These are phyloP conservation scores for Scedosporium aurantiacum DNA, from an alignment of 2,329 filamentous ascomycete genomes.

Conservation along the genomic window DNA sequence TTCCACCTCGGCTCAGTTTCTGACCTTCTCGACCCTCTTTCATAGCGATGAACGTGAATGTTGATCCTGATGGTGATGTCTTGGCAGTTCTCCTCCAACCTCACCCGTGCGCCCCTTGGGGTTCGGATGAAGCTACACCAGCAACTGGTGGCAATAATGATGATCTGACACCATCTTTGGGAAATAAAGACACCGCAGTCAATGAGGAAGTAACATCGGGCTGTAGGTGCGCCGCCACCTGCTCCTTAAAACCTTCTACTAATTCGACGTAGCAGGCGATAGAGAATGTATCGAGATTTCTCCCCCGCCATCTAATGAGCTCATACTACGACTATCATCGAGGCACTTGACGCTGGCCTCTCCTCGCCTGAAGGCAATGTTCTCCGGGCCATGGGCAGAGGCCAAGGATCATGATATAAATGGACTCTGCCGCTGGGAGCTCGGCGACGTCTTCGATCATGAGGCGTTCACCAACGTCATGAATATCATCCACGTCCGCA, in stretches of 20 bases:
- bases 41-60: background rate
- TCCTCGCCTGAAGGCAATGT: background rate
- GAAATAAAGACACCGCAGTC: background rate
- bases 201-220: no score
- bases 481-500: background rate
- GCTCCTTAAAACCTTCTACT: no score
- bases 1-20: no score
- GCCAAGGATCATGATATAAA: background rate
- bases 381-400: background rate
- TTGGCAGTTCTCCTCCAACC: background rate
- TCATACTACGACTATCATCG: background rate
- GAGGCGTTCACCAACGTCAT: background rate
- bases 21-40: no score
- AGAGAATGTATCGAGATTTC: background rate
- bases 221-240: no score
- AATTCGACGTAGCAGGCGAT: background rate
- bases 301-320: background rate
- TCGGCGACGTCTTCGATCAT: background rate
- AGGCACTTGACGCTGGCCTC: background rate
- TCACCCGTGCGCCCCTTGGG: background rate
- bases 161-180: background rate
- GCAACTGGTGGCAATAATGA: background rate
- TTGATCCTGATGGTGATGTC: background rate
- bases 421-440: background rate
- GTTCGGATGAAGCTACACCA: background rate